Evolutionary conservation across 495 filamentous ascomycete species (phyloP).

Genomic region (Pseudoneurospora amorphoporcata): DNA sequence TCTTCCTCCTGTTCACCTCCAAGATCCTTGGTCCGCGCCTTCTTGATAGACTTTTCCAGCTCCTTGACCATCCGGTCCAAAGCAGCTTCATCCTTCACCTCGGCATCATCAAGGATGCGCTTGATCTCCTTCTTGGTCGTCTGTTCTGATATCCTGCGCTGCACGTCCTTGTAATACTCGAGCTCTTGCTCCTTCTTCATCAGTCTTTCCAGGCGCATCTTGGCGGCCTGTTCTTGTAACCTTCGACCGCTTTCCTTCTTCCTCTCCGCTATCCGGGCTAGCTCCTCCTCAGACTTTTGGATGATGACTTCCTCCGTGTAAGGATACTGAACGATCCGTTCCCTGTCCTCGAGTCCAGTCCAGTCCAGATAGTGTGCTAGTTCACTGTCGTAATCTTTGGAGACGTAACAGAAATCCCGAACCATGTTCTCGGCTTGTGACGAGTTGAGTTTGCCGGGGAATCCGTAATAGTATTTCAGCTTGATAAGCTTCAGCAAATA

Average conservation of each 20-base stretch:
- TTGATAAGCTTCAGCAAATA: slow-evolving; percentile 81
- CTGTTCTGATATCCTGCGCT: slow-evolving; percentile 48
- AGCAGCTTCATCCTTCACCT: slow-evolving; percentile 78
- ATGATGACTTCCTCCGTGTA: slow-evolving; percentile 81
- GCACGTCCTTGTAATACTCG: slow-evolving; percentile 83
- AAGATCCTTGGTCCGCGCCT: slow-evolving; percentile 83
- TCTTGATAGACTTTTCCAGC: slow-evolving; percentile 76
- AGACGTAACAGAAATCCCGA: slow-evolving; percentile 83
- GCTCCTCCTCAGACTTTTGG: slow-evolving; percentile 87
- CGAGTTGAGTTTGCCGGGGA: slow-evolving; percentile 73
- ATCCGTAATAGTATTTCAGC: slow-evolving; percentile 79
- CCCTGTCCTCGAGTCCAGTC: slow-evolving; percentile 79
- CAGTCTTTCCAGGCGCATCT: slow-evolving; percentile 88
- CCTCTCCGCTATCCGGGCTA: slow-evolving; percentile 76
- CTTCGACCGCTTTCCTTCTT: slow-evolving; percentile 86
- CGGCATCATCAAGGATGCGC: slow-evolving; percentile 75
- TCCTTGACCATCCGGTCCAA: slow-evolving; percentile 75
- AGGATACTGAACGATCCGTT: slow-evolving; percentile 82
- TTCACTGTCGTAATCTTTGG: slow-evolving; percentile 70
- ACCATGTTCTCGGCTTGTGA: slow-evolving; percentile 80
- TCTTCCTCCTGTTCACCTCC: slow-evolving; percentile 72
- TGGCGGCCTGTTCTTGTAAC: slow-evolving; percentile 91
- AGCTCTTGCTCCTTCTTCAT: slow-evolving; percentile 93
- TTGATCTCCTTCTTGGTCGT: slow-evolving; percentile 78
- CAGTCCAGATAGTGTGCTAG: slow-evolving; percentile 67